A percentile compares a stretch with the other conserved stretches of the same genome.
These are phyloP conservation scores for Penicillium sp. DNA, from an alignment of 2,329 filamentous ascomycete genomes.

Conservation along the genomic window DNA sequence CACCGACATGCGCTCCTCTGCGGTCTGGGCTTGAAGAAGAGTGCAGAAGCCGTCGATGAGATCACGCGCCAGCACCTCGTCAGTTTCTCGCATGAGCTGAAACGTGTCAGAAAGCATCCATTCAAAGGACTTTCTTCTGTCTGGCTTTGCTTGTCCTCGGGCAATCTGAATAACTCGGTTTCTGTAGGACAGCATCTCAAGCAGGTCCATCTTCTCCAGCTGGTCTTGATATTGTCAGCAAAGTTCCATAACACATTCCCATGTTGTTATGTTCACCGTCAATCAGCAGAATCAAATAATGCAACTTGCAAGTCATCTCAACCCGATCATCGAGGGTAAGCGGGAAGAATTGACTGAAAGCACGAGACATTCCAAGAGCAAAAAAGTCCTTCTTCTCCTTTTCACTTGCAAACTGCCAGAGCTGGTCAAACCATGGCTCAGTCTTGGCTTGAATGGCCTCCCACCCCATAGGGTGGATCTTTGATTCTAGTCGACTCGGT, in stretches of 20 bases:
- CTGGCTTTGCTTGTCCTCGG: conserved; percentile 1
- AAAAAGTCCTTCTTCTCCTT: conserved; percentile 14
- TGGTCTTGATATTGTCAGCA: conserved; percentile 13
- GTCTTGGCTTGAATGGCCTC: conserved; percentile 12
- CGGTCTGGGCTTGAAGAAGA: conserved; percentile 15
- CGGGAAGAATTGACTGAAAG: conserved; percentile 16
- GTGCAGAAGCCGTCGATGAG: conserved; percentile 16
- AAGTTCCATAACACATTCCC: neutral
- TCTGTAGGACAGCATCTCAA: conserved; percentile 14
- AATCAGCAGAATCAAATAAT: conserved; percentile 16
- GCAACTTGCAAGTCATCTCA: conserved; percentile 13
- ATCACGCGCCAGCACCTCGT: conserved; percentile 10
- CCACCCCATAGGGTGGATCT: conserved; percentile 14
- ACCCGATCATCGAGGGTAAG: conserved; percentile 14
- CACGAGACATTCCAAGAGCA: conserved; percentile 15
- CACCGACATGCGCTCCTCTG: conserved; percentile 8
- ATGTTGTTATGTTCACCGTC: conserved; percentile 10
- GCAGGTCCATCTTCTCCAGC: conserved; percentile 18
- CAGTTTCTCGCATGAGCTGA: conserved; percentile 8
- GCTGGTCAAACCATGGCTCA: conserved; percentile 14
- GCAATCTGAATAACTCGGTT: conserved; percentile 12
- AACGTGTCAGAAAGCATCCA: conserved; percentile 19
- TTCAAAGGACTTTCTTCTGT: conserved; percentile 8
- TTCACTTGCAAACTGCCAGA: conserved; percentile 16
- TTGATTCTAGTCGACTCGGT: conserved; percentile 10